These are phyloP conservation scores for Lecanicillium sp. DNA, from an alignment of 2,329 filamentous ascomycete genomes.

Conservation along the genomic window DNA sequence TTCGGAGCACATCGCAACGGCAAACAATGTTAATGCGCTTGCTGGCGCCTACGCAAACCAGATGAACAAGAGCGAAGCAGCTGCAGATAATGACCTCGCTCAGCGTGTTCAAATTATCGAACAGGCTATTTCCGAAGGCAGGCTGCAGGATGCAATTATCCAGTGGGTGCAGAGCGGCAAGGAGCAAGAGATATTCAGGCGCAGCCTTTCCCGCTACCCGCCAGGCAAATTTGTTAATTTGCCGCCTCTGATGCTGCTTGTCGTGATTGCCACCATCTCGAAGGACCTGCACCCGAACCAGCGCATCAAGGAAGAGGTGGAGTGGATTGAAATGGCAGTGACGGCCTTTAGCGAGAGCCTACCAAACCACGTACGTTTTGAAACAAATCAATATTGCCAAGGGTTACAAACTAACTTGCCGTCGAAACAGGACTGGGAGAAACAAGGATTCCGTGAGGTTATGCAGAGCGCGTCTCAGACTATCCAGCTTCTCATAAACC, in stretches of 20 bases:
- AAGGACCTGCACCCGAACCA: constrained; percentile 46
- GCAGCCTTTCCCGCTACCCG: constrained; percentile 29
- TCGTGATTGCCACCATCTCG: constrained; percentile 56
- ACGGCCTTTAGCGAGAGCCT: constrained; percentile 42
- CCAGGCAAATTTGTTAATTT: constrained; percentile 42
- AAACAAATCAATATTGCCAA: neutral
- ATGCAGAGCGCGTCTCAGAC: constrained; percentile 31
- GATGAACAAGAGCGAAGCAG: constrained; percentile 25
- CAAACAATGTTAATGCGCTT: constrained; percentile 24
- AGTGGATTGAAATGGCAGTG: constrained; percentile 55
- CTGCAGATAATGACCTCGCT: constrained; percentile 43
- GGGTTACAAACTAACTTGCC: constrained; percentile 2
- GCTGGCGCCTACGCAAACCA: constrained; percentile 27
- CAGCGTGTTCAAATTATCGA: constrained; percentile 52
- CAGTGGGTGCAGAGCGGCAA: constrained; percentile 59
- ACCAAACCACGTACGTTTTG: constrained; percentile 41
- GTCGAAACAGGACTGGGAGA: constrained; percentile 29
- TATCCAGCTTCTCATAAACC: constrained; percentile 28
- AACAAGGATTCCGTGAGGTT: constrained; percentile 26
- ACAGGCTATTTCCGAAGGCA: constrained; percentile 51
- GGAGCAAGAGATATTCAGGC: constrained; percentile 55
- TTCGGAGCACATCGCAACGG: constrained; percentile 25
- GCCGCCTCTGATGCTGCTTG: constrained; percentile 54
- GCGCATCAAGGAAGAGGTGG: constrained; percentile 46
- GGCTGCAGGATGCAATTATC: constrained; percentile 55